These are phyloP conservation scores for Rhynchosporium graminicola DNA, from an alignment of 2,329 filamentous ascomycete species.

Conservation along the genomic window DNA sequence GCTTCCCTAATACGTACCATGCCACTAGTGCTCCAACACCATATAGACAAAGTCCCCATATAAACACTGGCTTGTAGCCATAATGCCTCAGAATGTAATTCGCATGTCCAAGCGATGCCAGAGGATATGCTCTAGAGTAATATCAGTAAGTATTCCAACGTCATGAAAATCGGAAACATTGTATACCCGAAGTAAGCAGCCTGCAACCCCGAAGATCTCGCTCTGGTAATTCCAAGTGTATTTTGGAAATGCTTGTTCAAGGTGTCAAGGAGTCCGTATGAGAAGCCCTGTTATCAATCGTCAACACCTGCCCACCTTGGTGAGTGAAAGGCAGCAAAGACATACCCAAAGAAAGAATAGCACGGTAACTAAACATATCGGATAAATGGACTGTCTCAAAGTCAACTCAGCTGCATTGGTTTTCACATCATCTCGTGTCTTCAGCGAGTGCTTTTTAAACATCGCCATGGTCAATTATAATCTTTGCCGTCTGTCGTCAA, in stretches of 20 bases:
- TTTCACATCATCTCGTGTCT: slow-evolving; percentile 45
- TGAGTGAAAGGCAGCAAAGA: slow-evolving; percentile 44
- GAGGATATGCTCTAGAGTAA: slow-evolving; percentile 74
- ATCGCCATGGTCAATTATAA: slow-evolving; percentile 9
- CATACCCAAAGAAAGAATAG: slow-evolving; percentile 65
- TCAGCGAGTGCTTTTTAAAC: slow-evolving; percentile 28
- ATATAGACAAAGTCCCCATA: slow-evolving; percentile 71
- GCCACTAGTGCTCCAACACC: slow-evolving; percentile 75
- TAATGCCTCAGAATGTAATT: slow-evolving; percentile 67
- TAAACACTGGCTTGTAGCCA: slow-evolving; percentile 66
- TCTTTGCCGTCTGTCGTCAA: background rate
- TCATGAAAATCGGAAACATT: background rate
- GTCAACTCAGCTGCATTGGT: slow-evolving; percentile 63
- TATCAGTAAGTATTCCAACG: slow-evolving; percentile 43
- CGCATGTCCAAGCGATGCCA: slow-evolving; percentile 66
- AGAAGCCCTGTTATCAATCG: slow-evolving; percentile 68
- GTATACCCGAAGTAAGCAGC: slow-evolving; percentile 71
- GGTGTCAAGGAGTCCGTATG: slow-evolving; percentile 80
- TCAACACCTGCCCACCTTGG: background rate
- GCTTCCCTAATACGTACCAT: slow-evolving; percentile 45
- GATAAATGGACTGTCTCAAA: slow-evolving; percentile 65
- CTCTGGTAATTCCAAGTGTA: slow-evolving; percentile 55
- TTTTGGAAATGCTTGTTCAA: slow-evolving; percentile 72
- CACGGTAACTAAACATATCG: slow-evolving; percentile 64
- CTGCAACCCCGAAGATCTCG: slow-evolving; percentile 61